Evolutionary conservation across 2,329 filamentous ascomycete genomes (phyloP), one percentile per base, ranked within the genome.

Genomic region (Emmonsiellopsis sp.): DNA sequence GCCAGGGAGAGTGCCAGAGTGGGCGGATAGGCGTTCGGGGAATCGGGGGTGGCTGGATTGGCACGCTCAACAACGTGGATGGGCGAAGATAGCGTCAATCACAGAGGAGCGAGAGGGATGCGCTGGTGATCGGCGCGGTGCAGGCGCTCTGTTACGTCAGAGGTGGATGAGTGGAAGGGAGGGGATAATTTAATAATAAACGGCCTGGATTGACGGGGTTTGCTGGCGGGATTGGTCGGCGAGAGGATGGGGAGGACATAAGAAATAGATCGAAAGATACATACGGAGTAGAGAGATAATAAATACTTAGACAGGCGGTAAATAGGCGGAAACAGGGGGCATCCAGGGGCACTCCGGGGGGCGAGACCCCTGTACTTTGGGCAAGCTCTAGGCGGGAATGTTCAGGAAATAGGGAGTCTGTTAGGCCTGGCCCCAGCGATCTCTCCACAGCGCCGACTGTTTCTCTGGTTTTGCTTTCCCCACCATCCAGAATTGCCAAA

Each of bases 121-220:
- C 13, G 43, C 43, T 46, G 43, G 43, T 46, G 43, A 46, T 46
- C 43, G 43, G 43, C 43, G 16, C 26, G 5, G 20, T 46, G 20
- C 20, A 30, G n/a, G 20, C 10, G 43, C 43, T 46, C 43, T 46
- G 43, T 46, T 46, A 46, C 43, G 43, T 46, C 43, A 46, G 43
- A 31, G 20, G 42, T 44, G 42, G 42, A 44, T 44, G 42, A 16
- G 4, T 38, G 35, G 9, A 10, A 38, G 9, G 3, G 35, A n/a
- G 9, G 35, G 35, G 35, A n/a, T 38, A 38, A 9, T 38, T 9
- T 9, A 38, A 38, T 37, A 37, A 37, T 38, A 38, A 38, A 38
- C 35, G 4, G 13, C 35, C 3, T 10, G 13, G 9, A 38, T 38
- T 38, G 13, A 38, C 13, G 35, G 13, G 9, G 13, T 38, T 26